Evolutionary conservation across 2,329 filamentous ascomycete species (phyloP), one percentile per base, ranked within the genome.

Genomic region (Trichoderma simmonsii): DNA sequence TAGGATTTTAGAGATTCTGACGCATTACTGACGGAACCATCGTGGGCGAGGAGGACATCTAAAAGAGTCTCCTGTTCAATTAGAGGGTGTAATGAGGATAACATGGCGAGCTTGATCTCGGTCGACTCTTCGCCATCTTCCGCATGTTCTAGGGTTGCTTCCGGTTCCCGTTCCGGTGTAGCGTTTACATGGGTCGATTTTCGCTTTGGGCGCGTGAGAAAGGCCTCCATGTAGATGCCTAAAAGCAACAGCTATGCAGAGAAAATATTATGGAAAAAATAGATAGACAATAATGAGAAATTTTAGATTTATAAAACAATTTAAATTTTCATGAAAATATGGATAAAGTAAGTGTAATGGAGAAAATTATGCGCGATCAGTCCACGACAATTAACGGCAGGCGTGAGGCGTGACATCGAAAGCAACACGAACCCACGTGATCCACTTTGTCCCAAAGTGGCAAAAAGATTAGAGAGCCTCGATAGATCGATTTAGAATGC

Each of bases 61-160:
- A 99, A 86, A 0, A 98, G 84, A 0, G 86, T 84, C 43, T 91
- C 88, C 61, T 92, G 90, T 8, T 89, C 86, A 4, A 90, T 75
- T 0, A 84, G 79, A 0, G 93, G 89, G 75, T 94, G 87, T 0
- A 98, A 82, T 1, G 96, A 98, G 2, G 91, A 88, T 3, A 99
- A 84, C 1, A 97, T 84, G 1, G 94, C 94, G 15, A 99, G 83
- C 78, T 98, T 98, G 76, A 97, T 85, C 74, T 98, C 96, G 0
- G 96, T 99, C 1, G 92, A 91, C 61, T 97, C 93, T 18, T 94
- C 89, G 18, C 90, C 87, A 21, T 81, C 80, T 6, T 79, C 77
- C 28, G 56, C 87, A 24, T 81, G 80, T 6, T 79, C 76, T 30
- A 62, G 68, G 32, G 68, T 61, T 12, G 63, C 67, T 48, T 71